A percentile compares a stretch with the other conserved stretches of the same genome.
Conservation (phyloP, 1,139 yeast species). For the Yamadazyma jaroonii region DNA sequence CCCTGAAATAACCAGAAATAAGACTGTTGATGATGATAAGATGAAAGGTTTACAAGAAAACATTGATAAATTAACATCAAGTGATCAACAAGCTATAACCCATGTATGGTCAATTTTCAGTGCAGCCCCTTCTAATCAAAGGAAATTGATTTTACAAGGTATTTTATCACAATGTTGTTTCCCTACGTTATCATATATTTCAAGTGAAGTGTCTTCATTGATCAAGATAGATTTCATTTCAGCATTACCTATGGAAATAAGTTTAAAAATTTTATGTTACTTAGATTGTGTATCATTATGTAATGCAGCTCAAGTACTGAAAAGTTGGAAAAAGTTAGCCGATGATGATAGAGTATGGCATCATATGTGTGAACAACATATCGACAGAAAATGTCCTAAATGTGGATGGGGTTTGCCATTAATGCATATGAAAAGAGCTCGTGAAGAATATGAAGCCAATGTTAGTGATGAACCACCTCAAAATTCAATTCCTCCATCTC, state of each 20-base stretch:
- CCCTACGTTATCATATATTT: constrained; percentile 83
- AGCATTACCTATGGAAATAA: constrained; percentile 80
- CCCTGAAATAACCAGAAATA: constrained; percentile 75
- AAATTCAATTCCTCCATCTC: neutral
- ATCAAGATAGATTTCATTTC: constrained; percentile 86
- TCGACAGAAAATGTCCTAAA: constrained; percentile 93
- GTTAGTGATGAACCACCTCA: constrained; percentile 7
- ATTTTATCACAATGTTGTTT: constrained; percentile 87
- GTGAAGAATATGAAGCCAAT: constrained; percentile 37
- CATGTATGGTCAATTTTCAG: constrained; percentile 79
- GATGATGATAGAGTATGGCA: constrained; percentile 98
- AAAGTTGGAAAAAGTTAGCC: constrained; percentile 82
- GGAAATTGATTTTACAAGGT: constrained; percentile 79
- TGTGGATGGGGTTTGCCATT: constrained; percentile 99
- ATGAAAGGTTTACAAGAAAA: constrained; percentile 61
- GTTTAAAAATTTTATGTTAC: constrained; percentile 81
- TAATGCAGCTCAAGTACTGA: constrained; percentile 88
- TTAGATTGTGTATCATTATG: constrained; percentile 90
- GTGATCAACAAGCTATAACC: constrained; percentile 69
- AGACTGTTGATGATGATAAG: constrained; percentile 63
- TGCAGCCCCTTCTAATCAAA: constrained; percentile 65
- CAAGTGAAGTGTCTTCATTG: constrained; percentile 73
- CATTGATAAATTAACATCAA: constrained; percentile 54
- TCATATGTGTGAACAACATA: constrained; percentile 97
- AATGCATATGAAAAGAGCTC: constrained; percentile 75